These are phyloP conservation scores for Podila epigama DNA, from an alignment of 192 early-diverging fungal species.

Conservation along the genomic window DNA sequence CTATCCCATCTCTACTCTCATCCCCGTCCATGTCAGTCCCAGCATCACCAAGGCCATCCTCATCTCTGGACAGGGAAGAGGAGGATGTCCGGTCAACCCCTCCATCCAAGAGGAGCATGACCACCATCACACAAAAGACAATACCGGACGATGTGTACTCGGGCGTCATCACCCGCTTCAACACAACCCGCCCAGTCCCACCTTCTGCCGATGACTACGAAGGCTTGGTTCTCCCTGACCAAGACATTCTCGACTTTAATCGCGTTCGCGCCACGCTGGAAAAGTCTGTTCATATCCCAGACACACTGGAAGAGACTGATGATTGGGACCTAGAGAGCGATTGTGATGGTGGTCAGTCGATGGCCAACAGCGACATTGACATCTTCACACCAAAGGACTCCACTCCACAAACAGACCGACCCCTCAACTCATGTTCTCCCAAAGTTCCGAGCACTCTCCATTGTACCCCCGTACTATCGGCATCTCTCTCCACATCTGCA, in stretches of 20 bases:
- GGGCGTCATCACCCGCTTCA: conserved; percentile 39
- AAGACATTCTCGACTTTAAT: conserved; percentile 32
- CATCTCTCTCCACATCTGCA: no score
- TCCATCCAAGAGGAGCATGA: conserved; percentile 19
- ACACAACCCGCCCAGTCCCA: conserved; percentile 37
- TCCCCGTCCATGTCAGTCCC: conserved; percentile 11
- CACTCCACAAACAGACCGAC: no score
- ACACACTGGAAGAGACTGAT: conserved; percentile 16
- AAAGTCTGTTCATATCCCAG: conserved; percentile 12
- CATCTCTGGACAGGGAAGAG: not conserved
- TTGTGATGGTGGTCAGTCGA: not conserved
- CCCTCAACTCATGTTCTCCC: no score
- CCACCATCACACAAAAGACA: conserved; percentile 41
- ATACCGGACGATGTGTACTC: conserved; percentile 34
- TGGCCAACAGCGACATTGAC: no score
- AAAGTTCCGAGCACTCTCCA: no score
- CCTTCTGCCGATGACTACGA: conserved; percentile 46
- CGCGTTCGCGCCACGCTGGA: conserved; percentile 23
- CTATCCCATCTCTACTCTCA: no score
- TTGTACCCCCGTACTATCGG: no score
- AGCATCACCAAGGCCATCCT: conserved; percentile 2
- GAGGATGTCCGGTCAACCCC: conserved; percentile 5
- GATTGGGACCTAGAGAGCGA: conserved; percentile 42
- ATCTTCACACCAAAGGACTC: no score
- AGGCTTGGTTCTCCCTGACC: conserved; percentile 33